Conservation (phyloP, 2,329 filamentous ascomycete species). For the Trichothecium roseum region DNA sequence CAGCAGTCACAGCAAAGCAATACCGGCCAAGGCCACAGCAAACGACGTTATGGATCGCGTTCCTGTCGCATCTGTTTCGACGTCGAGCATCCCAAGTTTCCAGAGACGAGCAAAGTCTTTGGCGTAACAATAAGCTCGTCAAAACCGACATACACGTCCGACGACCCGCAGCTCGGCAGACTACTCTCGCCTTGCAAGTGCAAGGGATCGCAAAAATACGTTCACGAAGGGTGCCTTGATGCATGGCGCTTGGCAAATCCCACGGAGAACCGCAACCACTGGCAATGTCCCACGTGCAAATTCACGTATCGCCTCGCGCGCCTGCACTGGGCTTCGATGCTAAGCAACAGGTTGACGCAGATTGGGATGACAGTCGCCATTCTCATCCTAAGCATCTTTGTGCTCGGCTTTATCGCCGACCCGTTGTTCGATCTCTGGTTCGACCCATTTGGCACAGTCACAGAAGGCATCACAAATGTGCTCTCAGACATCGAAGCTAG, state of each 20-base stretch:
- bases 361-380: constrained; percentile 61
- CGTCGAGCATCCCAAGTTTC: constrained; percentile 39
- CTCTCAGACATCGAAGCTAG: constrained; percentile 28
- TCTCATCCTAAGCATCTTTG: constrained; percentile 62
- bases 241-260: constrained; percentile 72
- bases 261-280: constrained; percentile 57
- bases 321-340: constrained; percentile 61
- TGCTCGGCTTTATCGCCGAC: constrained; percentile 85
- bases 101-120: constrained; percentile 21
- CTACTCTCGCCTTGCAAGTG: constrained; percentile 86
- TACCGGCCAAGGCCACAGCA: background rate
- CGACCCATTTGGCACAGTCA: constrained; percentile 59
- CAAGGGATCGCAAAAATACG: constrained; percentile 86
- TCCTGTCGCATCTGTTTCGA: constrained; percentile 90
- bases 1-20: background rate
- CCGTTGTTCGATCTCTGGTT: constrained; percentile 84
- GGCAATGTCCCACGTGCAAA: constrained; percentile 78
- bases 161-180: constrained; percentile 62
- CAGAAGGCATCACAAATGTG: constrained; percentile 37
- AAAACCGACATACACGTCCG: constrained; percentile 53
- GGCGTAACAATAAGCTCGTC: constrained; percentile 20
- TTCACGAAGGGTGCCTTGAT: constrained; percentile 83
- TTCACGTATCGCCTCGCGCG: constrained; percentile 75
- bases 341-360: constrained; percentile 58
- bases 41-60: constrained; percentile 54